Evolutionary conservation across 352 stramenopile genomes (phyloP).

Genomic region (Pythium aphanidermatum): DNA sequence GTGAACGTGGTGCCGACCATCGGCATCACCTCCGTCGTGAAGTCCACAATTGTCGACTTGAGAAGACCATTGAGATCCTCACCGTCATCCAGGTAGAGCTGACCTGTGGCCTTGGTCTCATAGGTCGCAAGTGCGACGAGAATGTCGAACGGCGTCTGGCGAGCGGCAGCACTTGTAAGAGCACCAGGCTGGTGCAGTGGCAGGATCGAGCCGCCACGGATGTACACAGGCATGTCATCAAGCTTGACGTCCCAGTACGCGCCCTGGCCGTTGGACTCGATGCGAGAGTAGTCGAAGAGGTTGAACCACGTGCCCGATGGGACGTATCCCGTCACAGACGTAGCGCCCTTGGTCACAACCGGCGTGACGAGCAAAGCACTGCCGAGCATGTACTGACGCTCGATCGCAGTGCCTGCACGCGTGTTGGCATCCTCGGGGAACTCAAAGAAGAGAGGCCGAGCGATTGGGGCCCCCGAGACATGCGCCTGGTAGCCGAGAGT

Average conservation of each 20-base stretch:
- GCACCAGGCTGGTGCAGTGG: constrained; percentile 34
- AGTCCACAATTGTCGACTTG: constrained; percentile 30
- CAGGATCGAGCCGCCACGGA: constrained; percentile 43
- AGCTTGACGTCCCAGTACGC: constrained; percentile 31
- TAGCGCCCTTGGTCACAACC: constrained; percentile 45
- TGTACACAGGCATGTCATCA: constrained; percentile 53
- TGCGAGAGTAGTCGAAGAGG: constrained; percentile 40
- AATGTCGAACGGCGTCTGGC: constrained; percentile 40
- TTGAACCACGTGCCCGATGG: constrained; percentile 48
- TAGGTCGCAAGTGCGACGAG: constrained; percentile 29
- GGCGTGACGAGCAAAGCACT: constrained; percentile 35
- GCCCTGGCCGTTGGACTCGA: constrained; percentile 21
- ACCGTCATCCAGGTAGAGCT: constrained; percentile 54
- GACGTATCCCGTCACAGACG: constrained; percentile 35
- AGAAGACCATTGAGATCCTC: constrained; percentile 29
- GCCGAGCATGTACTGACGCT: constrained; percentile 54
- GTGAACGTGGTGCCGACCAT: constrained; percentile 11
- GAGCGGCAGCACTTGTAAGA: constrained; percentile 38
- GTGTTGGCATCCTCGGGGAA: constrained; percentile 38
- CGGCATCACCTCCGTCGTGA: constrained; percentile 5
- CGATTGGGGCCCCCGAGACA: constrained; percentile 34
- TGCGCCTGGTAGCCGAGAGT: constrained; percentile 63
- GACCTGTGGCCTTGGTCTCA: constrained; percentile 19
- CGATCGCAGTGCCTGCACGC: constrained; percentile 9
- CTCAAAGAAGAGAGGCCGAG: constrained; percentile 54